Evolutionary conservation across 2,329 filamentous ascomycete genomes (phyloP).

Genomic region (Eutypella sp.): DNA sequence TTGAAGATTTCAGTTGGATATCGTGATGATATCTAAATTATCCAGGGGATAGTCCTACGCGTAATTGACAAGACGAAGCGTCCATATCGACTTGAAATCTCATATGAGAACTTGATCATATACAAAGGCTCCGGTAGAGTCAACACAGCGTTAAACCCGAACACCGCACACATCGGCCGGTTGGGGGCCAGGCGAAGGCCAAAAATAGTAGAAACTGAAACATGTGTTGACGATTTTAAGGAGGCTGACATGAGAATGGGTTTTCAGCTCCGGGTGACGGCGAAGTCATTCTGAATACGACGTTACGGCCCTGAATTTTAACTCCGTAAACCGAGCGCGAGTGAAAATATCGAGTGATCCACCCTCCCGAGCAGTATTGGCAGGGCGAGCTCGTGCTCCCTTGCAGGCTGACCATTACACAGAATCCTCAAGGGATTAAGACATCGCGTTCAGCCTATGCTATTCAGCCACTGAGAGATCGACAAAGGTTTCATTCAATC

Average conservation of each 20-base stretch:
- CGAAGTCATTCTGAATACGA: no score
- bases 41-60: neutral
- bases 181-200: neutral
- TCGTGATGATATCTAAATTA: neutral
- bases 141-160: neutral
- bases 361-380: neutral
- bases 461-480: neutral
- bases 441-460: no score
- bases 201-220: neutral
- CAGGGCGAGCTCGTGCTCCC: neutral
- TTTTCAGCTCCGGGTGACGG: neutral
- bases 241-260: neutral
- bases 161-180: neutral
- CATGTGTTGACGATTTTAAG: neutral
- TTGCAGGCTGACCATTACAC: neutral
- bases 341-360: neutral
- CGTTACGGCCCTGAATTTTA: no score
- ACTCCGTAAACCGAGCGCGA: neutral
- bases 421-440: neutral
- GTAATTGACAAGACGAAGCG: neutral
- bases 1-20: neutral
- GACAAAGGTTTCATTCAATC: neutral
- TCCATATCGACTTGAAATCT: neutral
- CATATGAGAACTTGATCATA: neutral
- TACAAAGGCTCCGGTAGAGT: neutral